Conservation (phyloP, 495 filamentous ascomycete genomes). For the Apiosordaria backusii region DNA sequence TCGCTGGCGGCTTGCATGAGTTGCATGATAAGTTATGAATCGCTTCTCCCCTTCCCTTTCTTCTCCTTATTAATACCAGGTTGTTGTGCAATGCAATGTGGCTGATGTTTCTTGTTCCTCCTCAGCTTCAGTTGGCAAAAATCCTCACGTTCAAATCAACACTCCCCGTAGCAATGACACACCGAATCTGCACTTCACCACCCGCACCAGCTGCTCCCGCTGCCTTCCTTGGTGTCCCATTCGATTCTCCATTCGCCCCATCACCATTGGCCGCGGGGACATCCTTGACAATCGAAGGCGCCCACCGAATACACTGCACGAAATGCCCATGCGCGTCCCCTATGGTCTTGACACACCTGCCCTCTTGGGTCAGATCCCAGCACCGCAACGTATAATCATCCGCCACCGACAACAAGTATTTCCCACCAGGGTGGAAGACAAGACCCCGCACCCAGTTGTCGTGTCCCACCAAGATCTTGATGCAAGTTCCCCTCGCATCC, state of each 20-base stretch:
- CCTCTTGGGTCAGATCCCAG: constrained; percentile 93
- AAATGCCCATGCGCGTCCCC: constrained; percentile 82
- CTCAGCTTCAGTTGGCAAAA: constrained; percentile 49
- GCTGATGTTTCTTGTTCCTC: not conserved
- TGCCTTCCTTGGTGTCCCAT: constrained; percentile 47
- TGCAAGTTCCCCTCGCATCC: constrained; percentile 78
- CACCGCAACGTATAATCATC: constrained; percentile 93
- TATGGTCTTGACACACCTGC: constrained; percentile 80
- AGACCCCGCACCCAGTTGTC: constrained; percentile 93
- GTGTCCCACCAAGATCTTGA: constrained; percentile 86
- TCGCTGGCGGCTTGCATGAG: not conserved
- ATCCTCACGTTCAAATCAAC: constrained; percentile 60
- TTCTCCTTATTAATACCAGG: not conserved
- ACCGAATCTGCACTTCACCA: constrained; percentile 52
- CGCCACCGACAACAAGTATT: constrained; percentile 78
- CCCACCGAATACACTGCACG: constrained; percentile 85
- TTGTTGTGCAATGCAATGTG: not conserved
- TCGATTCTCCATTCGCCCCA: constrained; percentile 50
- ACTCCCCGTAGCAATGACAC: constrained; percentile 61
- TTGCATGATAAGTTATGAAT: not conserved
- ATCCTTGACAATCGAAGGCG: constrained; percentile 69
- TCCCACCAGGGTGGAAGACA: constrained; percentile 90
- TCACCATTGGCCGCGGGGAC: constrained; percentile 49
- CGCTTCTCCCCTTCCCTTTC: not conserved
- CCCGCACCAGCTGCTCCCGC: constrained; percentile 28